Evolutionary conservation across 2,329 filamentous ascomycete species (phyloP).

Genomic region (Plenodomus tracheiphilus): DNA sequence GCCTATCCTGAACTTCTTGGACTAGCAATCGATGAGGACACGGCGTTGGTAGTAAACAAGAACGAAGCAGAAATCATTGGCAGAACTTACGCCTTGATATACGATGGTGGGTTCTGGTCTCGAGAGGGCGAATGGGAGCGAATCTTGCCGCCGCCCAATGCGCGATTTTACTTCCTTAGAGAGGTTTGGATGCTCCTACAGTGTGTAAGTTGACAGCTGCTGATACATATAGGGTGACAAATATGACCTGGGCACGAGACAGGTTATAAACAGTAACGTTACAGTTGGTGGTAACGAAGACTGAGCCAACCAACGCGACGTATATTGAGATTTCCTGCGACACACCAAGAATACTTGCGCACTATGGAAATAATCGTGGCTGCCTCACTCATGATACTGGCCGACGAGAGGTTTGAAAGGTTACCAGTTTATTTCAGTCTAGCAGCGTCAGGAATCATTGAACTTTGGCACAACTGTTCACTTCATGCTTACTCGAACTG

Average conservation of each 20-base stretch:
- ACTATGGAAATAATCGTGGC: too few species aligned
- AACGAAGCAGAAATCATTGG: constrained; percentile 29
- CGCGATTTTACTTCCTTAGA: constrained; percentile 28
- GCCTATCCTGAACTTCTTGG: constrained; percentile 24
- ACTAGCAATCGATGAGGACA: constrained; percentile 31
- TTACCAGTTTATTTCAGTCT: too few species aligned
- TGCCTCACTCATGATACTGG: too few species aligned
- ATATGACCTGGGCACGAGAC: constrained; percentile 22
- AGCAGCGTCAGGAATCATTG: too few species aligned
- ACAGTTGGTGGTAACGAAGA: too few species aligned
- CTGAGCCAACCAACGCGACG: too few species aligned
- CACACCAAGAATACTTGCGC: too few species aligned
- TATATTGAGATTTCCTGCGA: too few species aligned
- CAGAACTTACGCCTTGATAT: constrained; percentile 29
- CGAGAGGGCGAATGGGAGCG: constrained; percentile 25
- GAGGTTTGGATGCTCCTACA: background rate
- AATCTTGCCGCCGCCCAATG: constrained; percentile 12
- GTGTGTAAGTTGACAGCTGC: too few species aligned
- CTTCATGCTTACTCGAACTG: too few species aligned
- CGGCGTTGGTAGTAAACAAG: constrained; percentile 24
- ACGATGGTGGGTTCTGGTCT: constrained; percentile 31
- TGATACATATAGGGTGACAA: constrained; percentile 10
- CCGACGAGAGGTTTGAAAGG: too few species aligned
- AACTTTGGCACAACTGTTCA: too few species aligned
- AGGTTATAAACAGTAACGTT: constrained; percentile 8